Percentiles rank a stretch among this genome's conserved stretches.
These are phyloP conservation scores for Hirsutella thompsonii DNA, from an alignment of 2,329 filamentous ascomycete species.

Conservation along the genomic window DNA sequence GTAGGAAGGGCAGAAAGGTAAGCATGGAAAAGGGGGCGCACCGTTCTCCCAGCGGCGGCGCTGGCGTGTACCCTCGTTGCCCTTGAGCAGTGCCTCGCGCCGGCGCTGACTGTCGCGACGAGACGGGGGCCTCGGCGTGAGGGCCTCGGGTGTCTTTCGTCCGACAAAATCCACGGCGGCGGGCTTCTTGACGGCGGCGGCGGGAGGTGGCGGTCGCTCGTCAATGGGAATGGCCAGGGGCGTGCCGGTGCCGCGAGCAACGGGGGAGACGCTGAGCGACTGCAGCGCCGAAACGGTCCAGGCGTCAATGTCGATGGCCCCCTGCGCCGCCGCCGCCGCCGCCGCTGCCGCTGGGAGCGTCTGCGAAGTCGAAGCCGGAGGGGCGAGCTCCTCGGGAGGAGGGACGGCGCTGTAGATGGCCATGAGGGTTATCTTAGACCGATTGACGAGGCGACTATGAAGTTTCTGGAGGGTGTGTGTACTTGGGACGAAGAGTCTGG, in stretches of 20 bases:
- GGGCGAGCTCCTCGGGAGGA: constrained; percentile 23
- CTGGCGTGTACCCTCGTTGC: constrained; percentile 79
- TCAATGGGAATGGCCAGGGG: constrained; percentile 68
- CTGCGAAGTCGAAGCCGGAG: no score
- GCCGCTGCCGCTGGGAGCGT: constrained; percentile 8
- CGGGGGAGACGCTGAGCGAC: constrained; percentile 39
- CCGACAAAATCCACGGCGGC: no score
- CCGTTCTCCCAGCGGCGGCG: constrained; percentile 92
- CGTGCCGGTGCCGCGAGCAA: constrained; percentile 45
- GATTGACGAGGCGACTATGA: no score
- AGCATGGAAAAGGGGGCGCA: no score
- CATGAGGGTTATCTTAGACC: constrained; percentile 21
- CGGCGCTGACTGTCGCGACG: constrained; percentile 41
- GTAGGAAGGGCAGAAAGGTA: no score
- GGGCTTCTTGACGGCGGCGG: no score
- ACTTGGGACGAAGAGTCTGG: no score
- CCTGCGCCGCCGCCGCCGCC: constrained; percentile 11
- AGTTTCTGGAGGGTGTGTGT: no score
- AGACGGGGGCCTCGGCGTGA: constrained; percentile 32
- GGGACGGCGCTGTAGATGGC: constrained; percentile 41
- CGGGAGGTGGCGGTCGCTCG: constrained; percentile 26
- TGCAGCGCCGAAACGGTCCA: constrained; percentile 51
- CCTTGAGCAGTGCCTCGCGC: constrained; percentile 69
- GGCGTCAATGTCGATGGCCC: constrained; percentile 45
- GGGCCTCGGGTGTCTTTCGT: no score